A percentile compares a stretch with the other conserved stretches of the same genome.
Evolutionary conservation across 1,139 yeast species (phyloP).

Genomic region (Hemisphaericaspora xylanilytica): DNA sequence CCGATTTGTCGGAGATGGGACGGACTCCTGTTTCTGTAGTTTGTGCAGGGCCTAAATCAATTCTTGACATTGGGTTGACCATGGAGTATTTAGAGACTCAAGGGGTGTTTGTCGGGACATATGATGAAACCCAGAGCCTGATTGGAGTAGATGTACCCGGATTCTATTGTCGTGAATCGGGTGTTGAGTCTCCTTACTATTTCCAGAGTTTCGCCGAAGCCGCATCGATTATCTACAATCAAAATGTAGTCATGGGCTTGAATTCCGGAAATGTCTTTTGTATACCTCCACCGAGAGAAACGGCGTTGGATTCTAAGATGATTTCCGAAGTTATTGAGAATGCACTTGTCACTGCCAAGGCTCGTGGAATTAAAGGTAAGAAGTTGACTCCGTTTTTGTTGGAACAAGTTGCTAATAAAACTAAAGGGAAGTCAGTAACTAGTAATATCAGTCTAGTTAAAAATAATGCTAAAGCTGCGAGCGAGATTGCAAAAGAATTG

Average conservation of each 20-base stretch:
- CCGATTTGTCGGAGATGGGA: slow-evolving; percentile 83
- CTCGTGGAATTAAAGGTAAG: slow-evolving; percentile 61
- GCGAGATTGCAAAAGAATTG: slow-evolving; percentile 61
- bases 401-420: slow-evolving; percentile 58
- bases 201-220: slow-evolving; percentile 55
- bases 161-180: slow-evolving; percentile 75
- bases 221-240: slow-evolving; percentile 58
- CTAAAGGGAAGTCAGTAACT: slow-evolving; percentile 66
- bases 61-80: slow-evolving; percentile 75
- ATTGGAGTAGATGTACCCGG: slow-evolving; percentile 62
- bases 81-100: slow-evolving; percentile 87
- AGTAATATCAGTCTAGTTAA: slow-evolving; percentile 75
- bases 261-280: slow-evolving; percentile 74
- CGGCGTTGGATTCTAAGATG: slow-evolving; percentile 54
- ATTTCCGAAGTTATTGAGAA: slow-evolving; percentile 56
- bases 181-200: slow-evolving; percentile 66
- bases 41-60: slow-evolving; percentile 89
- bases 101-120: slow-evolving; percentile 62
- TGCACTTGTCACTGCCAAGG: slow-evolving; percentile 60
- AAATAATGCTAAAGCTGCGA: slow-evolving; percentile 70
- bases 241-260: slow-evolving; percentile 50
- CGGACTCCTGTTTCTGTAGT: slow-evolving; percentile 84
- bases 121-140: slow-evolving; percentile 36
- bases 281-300: slow-evolving; percentile 71
- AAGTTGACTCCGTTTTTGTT: slow-evolving; percentile 77